Conservation (phyloP, 176 grass and related monocot genomes). For the Juncus effusus region DNA sequence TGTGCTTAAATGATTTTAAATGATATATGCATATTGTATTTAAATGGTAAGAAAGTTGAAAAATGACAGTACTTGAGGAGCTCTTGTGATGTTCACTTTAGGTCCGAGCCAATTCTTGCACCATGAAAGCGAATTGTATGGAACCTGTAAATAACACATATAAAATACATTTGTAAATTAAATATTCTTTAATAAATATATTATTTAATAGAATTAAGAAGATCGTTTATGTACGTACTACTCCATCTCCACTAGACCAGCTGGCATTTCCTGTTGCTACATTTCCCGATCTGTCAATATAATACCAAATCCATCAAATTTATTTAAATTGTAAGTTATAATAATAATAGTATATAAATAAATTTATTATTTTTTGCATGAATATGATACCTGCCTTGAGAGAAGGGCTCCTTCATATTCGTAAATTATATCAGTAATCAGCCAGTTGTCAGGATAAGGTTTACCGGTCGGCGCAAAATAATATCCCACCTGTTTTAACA, state of each 20-base stretch:
- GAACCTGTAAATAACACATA: conserved; percentile 50
- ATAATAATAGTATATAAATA: conserved; percentile 8
- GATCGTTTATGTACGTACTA: conserved; percentile 46
- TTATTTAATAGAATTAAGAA: conserved; percentile 17
- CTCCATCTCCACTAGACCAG: conserved; percentile 77
- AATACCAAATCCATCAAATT: conserved; percentile 18
- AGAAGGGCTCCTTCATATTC: conserved; percentile 77
- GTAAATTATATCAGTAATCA: conserved; percentile 94
- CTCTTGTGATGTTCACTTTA: conserved; percentile 94
- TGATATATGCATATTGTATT: neutral
- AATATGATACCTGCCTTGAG: conserved; percentile 76
- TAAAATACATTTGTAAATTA: conserved; percentile 15
- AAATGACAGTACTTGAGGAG: conserved; percentile 61
- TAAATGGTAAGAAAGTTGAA: neutral
- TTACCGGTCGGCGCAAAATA: conserved; percentile 97
- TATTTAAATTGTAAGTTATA: conserved; percentile 1
- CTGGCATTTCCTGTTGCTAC: conserved; percentile 68
- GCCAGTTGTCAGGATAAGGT: conserved; percentile 97
- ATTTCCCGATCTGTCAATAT: conserved; percentile 88
- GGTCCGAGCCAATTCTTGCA: conserved; percentile 96
- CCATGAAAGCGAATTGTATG: conserved; percentile 96
- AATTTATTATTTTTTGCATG: conserved; percentile 6
- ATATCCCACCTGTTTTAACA: conserved; percentile 86
- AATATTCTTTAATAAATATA: neutral
- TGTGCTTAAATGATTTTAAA: neutral